A percentile compares a stretch with the other conserved stretches of the same genome.
phyloP scores from a whole-genome alignment of 78 protist species.

The Bigelowiella natans region DNA sequence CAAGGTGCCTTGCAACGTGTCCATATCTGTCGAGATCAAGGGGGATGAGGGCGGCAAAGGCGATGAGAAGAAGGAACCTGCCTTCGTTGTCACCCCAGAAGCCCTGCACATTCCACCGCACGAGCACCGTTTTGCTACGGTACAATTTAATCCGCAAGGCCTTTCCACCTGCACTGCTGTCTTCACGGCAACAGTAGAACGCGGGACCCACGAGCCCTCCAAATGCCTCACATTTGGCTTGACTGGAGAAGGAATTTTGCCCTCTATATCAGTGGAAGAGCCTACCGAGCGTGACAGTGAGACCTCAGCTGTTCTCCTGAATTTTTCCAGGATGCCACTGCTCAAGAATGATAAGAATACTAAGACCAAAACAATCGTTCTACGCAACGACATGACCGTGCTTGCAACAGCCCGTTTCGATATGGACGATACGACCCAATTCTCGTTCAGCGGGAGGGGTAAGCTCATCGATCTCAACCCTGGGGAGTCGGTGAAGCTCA shows the following conservation, averaged over 20 bases:
- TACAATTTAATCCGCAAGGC: conserved; percentile 39
- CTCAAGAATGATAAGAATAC: neutral
- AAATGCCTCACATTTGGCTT: conserved; percentile 37
- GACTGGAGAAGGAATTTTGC: conserved; percentile 61
- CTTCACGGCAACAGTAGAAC: conserved; percentile 53
- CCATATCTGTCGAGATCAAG: neutral
- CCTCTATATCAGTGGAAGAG: conserved; percentile 15
- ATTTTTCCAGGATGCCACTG: neutral
- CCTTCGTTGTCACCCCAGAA: conserved; percentile 28
- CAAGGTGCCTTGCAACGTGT: conserved; percentile 43
- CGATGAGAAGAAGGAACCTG: neutral
- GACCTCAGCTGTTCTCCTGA: neutral
- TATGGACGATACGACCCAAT: neutral
- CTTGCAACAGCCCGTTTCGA: conserved; percentile 5
- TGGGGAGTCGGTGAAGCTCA: neutral
- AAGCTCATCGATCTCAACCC: neutral
- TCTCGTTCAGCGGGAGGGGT: conserved; percentile 7
- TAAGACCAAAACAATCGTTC: neutral
- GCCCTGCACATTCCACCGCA: conserved; percentile 42
- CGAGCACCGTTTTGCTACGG: conserved; percentile 52
- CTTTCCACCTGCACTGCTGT: conserved; percentile 23
- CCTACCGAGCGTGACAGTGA: neutral
- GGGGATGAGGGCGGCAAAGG: neutral
- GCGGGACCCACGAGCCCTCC: conserved; percentile 24
- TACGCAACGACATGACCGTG: conserved; percentile 6